Evolutionary conservation across 2,329 filamentous ascomycete species (phyloP).

Genomic region (Aspergillus sp.): DNA sequence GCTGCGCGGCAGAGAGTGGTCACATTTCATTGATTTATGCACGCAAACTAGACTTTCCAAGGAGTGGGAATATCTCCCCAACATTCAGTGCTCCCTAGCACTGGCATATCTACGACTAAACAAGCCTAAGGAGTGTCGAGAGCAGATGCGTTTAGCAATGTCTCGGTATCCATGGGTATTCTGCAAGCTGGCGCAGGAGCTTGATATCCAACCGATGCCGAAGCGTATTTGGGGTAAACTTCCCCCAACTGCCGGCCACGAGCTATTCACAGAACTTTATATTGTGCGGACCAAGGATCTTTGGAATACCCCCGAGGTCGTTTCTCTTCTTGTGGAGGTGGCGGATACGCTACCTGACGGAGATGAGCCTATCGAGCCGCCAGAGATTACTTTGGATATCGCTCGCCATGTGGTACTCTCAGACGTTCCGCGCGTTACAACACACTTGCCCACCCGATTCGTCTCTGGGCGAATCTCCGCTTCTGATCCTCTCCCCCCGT

Average conservation of each 20-base stretch:
- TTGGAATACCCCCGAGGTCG: slow-evolving; percentile 78
- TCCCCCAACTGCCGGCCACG: slow-evolving; percentile 63
- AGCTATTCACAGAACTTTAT: slow-evolving; percentile 74
- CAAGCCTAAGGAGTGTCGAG: slow-evolving; percentile 64
- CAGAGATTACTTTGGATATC: slow-evolving; percentile 55
- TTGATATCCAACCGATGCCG: slow-evolving; percentile 74
- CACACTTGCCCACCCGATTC: slow-evolving; percentile 65
- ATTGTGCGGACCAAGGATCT: slow-evolving; percentile 73
- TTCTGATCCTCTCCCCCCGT: slow-evolving; percentile 79
- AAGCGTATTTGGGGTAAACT: slow-evolving; percentile 79
- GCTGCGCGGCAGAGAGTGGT: slow-evolving; percentile 73
- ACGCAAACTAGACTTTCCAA: slow-evolving; percentile 51
- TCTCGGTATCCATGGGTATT: slow-evolving; percentile 81
- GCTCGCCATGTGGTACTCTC: slow-evolving; percentile 78
- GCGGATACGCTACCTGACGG: slow-evolving; percentile 55
- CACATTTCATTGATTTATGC: slow-evolving; percentile 72
- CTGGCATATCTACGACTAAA: slow-evolving; percentile 73
- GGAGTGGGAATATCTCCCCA: slow-evolving; percentile 59
- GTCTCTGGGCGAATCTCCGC: slow-evolving; percentile 67
- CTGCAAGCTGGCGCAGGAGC: slow-evolving; percentile 72
- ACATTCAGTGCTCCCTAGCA: slow-evolving; percentile 73
- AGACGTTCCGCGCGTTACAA: slow-evolving; percentile 69
- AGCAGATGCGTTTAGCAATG: slow-evolving; percentile 67
- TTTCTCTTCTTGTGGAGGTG: slow-evolving; percentile 67
- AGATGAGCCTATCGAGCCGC: slow-evolving; percentile 45